A percentile compares a stretch with the other conserved stretches of the same genome.
phyloP scores from a whole-genome alignment of 2,329 filamentous ascomycete species.

The Incumbomyces lentus region DNA sequence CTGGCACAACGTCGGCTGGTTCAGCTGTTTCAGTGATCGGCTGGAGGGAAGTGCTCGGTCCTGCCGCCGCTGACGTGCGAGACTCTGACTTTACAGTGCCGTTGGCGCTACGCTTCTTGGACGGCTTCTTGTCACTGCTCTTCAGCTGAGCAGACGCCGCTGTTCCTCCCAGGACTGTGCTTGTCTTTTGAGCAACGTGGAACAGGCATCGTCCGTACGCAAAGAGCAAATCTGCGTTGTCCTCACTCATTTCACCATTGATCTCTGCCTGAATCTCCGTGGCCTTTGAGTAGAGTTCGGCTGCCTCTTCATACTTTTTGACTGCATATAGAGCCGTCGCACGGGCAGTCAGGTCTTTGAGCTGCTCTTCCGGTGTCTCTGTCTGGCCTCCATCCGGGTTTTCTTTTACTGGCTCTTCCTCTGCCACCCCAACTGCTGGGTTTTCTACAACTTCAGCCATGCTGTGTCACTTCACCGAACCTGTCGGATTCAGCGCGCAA shows the following conservation, averaged over 20 bases:
- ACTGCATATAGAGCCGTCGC: constrained; percentile 78
- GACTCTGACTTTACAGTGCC: constrained; percentile 7
- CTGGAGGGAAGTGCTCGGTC: constrained; percentile 11
- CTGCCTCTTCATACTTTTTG: constrained; percentile 76
- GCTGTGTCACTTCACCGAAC: no score
- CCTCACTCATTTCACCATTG: constrained; percentile 81
- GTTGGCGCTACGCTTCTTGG: constrained; percentile 24
- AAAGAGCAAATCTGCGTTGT: constrained; percentile 90
- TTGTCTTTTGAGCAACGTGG: constrained; percentile 87
- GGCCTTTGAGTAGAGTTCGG: constrained; percentile 79
- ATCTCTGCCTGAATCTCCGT: constrained; percentile 81
- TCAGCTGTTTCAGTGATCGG: constrained; percentile 36
- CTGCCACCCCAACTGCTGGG: neutral
- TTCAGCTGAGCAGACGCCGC: constrained; percentile 45
- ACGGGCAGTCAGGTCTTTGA: constrained; percentile 68
- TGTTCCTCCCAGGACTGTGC: constrained; percentile 81
- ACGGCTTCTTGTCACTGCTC: constrained; percentile 39
- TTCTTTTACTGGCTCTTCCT: neutral
- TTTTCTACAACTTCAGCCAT: neutral
- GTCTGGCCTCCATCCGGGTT: neutral
- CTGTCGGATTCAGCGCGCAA: no score
- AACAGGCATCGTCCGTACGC: constrained; percentile 89
- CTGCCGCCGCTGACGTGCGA: constrained; percentile 2
- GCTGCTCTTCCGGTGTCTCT: constrained; percentile 43
- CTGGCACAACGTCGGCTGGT: constrained; percentile 35